Evolutionary conservation across 2,329 filamentous ascomycete genomes (phyloP), one percentile per base, ranked within the genome.

Genomic region (Aspergillus sp.): DNA sequence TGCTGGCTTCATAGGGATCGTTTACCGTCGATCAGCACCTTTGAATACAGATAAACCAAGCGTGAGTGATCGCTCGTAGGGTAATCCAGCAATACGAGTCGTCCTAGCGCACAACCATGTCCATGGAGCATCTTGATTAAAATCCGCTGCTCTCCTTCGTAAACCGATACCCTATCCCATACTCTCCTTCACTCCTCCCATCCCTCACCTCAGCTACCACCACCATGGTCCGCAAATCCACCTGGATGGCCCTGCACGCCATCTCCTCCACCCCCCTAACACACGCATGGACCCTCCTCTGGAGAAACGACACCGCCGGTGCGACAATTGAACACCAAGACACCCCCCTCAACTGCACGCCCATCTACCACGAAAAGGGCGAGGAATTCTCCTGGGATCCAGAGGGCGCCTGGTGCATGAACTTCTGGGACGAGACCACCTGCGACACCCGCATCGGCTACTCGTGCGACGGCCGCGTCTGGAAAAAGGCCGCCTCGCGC

Each of bases 341-440:
- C 23, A 32, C 21, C 3, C 11, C 23, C 2, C 23, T 45, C n/a
- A 52, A 51, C 21, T 59, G 57, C 44, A 55, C 53, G 2, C 50
- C 23, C 7, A 55, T 59, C 40, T 59, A 54, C 34, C 57, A 59
- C 13, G 9, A 49, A 45, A n/a, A 53, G 42, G 55, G 50, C 16
- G 14, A 48, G 9, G 13, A 45, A 11, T 59, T 57, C 46, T 45
- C 52, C 17, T 59, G 45, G 29, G 52, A 54, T 23, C 57, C 57
- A 1, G 57, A 57, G 23, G 58, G 58, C 6, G 29, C 50, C 29
- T 59, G 53, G 53, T 59, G 55, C 29, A 13, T 59, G 14, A 38
- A 52, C 11, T 54, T 58, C 29, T 59, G 50, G 46, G 21, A 41
- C 11, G 55, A 59, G 9, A 0, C 46, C 13, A 20, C 16, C 14